phyloP scores from a whole-genome alignment of 1,284 basidiomycete species.

The Apiotrichum domesticum region DNA sequence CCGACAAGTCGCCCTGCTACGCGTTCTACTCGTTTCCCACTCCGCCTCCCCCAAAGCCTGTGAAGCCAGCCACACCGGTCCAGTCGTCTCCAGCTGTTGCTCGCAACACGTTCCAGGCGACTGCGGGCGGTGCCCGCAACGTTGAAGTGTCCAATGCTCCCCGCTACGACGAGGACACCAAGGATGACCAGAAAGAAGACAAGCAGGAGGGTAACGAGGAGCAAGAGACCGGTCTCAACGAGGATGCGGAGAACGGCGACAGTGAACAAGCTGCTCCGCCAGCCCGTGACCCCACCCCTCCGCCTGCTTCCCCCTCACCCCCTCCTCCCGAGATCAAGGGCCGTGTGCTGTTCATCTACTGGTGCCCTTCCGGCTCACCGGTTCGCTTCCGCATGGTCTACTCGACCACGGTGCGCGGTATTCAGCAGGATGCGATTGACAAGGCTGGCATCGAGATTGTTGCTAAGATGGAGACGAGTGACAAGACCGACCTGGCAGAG shows the following conservation, averaged over 20 bases:
- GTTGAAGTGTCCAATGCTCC: constrained; percentile 19
- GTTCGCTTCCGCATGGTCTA: constrained; percentile 82
- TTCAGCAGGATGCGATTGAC: constrained; percentile 56
- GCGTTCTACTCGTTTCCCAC: constrained; percentile 67
- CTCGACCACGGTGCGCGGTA: constrained; percentile 59
- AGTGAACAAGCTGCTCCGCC: constrained; percentile 9
- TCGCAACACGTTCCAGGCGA: constrained; percentile 40
- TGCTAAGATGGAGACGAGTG: constrained; percentile 66
- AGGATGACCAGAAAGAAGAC: constrained; percentile 1
- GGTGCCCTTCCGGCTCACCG: constrained; percentile 70
- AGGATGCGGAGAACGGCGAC: constrained; percentile 5
- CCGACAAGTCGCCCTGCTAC: constrained; percentile 50
- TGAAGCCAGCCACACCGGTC: constrained; percentile 5
- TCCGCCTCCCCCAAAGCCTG: constrained; percentile 32
- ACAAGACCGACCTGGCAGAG: constrained; percentile 65
- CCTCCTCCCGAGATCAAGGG: constrained; percentile 26
- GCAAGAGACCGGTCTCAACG: neutral
- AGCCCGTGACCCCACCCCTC: neutral
- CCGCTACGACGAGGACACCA: constrained; percentile 10
- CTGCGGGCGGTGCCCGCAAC: constrained; percentile 31
- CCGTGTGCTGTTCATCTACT: constrained; percentile 71
- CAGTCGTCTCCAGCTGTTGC: constrained; percentile 11
- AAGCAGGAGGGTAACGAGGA: constrained; percentile 12
- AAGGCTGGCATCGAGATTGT: constrained; percentile 49
- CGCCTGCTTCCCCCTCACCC: constrained; percentile 5